Conservation (phyloP, 306 rosid genomes). For the Parietaria judaica region DNA sequence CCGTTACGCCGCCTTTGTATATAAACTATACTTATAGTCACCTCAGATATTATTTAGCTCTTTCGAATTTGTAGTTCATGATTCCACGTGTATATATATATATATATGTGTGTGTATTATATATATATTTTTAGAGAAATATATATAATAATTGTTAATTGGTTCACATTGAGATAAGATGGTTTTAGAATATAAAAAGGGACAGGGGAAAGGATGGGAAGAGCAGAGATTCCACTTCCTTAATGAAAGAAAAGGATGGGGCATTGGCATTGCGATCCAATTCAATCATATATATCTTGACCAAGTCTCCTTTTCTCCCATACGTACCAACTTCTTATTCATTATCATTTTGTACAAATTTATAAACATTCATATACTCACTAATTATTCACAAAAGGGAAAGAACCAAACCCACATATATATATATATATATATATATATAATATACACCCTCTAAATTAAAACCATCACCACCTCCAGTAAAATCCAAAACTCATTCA, state of each 20-base stretch:
- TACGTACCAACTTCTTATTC: conserved; percentile 45
- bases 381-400: conserved; percentile 9
- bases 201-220: conserved; percentile 67
- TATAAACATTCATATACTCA: conserved; percentile 8
- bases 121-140: conserved; percentile 10
- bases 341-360: conserved; percentile 10
- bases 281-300: conserved; percentile 63
- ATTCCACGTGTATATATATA: conserved; percentile 9
- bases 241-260: conserved; percentile 65
- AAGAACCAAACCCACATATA: conserved; percentile 19
- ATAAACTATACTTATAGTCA: no score
- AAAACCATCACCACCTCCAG: conserved; percentile 30
- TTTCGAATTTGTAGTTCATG: no score
- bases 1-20: no score
- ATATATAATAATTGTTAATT: no score
- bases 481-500: conserved; percentile 63
- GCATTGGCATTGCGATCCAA: conserved; percentile 49
- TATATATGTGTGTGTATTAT: not conserved
- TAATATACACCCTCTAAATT: not conserved
- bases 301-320: conserved; percentile 47
- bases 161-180: conserved; percentile 5
- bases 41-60: no score
- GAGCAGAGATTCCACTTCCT: conserved; percentile 74
- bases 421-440: no score
- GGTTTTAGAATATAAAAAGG: conserved; percentile 28